A percentile compares a stretch with the other conserved stretches of the same genome.
These are phyloP conservation scores for Yamadazyma ubonensis DNA, from an alignment of 805 yeast species.

Conservation along the genomic window DNA sequence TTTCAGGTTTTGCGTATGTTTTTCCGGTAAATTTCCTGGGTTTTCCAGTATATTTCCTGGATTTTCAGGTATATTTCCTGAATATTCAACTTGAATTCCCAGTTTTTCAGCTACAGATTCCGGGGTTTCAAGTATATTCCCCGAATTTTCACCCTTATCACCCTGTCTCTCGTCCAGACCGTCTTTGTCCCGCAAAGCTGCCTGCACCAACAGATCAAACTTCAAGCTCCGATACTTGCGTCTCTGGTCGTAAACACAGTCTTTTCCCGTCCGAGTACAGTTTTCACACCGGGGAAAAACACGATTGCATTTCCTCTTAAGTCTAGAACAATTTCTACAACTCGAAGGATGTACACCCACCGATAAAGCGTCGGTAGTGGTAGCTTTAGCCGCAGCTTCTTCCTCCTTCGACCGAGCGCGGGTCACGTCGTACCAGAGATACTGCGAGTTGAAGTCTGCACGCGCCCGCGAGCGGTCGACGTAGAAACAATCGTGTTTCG, in stretches of 20 bases:
- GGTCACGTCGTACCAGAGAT: slow-evolving; percentile 3
- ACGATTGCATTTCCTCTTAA: slow-evolving; percentile 41
- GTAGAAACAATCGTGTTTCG: slow-evolving; percentile 38
- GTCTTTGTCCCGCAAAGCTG: slow-evolving; percentile 7
- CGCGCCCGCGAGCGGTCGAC: slow-evolving; percentile 17
- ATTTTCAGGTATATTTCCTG: no score
- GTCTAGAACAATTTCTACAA: slow-evolving; percentile 39
- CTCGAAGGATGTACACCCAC: slow-evolving; percentile 22
- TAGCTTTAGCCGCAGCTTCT: neutral
- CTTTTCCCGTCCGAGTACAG: slow-evolving; percentile 30
- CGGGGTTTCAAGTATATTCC: no score
- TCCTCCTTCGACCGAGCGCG: neutral
- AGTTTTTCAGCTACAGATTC: neutral
- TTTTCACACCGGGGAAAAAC: slow-evolving; percentile 36
- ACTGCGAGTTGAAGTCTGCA: slow-evolving; percentile 13
- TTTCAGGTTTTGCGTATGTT: no score
- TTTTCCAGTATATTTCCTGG: no score
- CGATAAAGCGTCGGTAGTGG: neutral
- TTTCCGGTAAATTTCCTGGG: no score
- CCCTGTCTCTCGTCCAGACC: neutral
- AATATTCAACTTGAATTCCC: neutral
- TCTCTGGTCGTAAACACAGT: slow-evolving; percentile 36
- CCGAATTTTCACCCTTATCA: neutral
- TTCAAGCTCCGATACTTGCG: slow-evolving; percentile 11
- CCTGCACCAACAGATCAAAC: slow-evolving; percentile 10